Percentiles rank a stretch among this genome's conserved stretches.
Evolutionary conservation across 495 filamentous ascomycete species (phyloP).

Genomic region (Hypoxylon rickii): DNA sequence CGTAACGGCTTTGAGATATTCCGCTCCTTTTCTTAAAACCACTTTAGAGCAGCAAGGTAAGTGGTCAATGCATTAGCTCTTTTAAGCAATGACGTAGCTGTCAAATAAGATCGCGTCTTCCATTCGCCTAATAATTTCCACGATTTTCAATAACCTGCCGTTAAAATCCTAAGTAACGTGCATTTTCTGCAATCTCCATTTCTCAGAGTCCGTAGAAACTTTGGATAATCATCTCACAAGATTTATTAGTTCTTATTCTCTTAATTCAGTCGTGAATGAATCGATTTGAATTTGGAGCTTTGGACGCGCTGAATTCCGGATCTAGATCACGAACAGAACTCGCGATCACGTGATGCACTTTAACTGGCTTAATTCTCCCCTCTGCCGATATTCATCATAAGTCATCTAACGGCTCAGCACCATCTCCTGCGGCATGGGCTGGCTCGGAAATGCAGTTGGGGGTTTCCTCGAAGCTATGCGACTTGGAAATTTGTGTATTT

Average conservation of each 20-base stretch:
- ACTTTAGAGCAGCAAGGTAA: too few relatives aligned
- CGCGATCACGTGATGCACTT: conserved; percentile 28
- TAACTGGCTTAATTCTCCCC: not conserved
- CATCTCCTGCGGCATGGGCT: not conserved
- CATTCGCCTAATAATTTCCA: not conserved
- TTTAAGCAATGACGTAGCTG: conserved; percentile 21
- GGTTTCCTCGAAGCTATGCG: conserved; percentile 7
- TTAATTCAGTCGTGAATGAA: not conserved
- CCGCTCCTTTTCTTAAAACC: too few relatives aligned
- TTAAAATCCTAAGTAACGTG: not conserved
- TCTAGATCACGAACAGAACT: conserved; percentile 19
- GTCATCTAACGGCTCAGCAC: conserved; percentile 1
- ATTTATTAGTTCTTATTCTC: too few relatives aligned
- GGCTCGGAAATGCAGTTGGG: not conserved
- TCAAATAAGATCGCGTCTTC: conserved; percentile 24
- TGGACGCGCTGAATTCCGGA: conserved; percentile 10
- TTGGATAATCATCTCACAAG: too few relatives aligned
- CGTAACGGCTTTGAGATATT: too few relatives aligned
- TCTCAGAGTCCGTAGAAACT: too few relatives aligned
- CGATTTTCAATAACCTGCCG: not conserved
- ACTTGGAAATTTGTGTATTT: conserved; percentile 1
- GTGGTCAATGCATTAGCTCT: conserved; percentile 22
- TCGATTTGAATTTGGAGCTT: not conserved
- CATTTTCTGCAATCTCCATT: too few relatives aligned
- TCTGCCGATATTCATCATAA: conserved; percentile 1